Evolutionary conservation across 108 stramenopile genomes (phyloP).

Genomic region (Cyclotella baltica): DNA sequence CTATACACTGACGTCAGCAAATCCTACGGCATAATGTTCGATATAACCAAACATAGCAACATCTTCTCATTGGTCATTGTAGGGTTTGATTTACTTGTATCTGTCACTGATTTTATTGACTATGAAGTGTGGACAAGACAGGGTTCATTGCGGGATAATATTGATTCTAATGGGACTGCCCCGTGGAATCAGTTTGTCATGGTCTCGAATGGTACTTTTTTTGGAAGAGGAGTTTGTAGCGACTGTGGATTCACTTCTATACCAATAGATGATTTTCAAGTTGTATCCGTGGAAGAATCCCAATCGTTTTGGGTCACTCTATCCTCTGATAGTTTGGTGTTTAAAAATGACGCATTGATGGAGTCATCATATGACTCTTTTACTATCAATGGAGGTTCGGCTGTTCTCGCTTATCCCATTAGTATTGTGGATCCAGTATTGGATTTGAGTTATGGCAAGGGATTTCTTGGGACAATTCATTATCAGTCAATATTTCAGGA

Average conservation of each 20-base stretch:
- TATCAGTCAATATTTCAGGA: conserved; percentile 10
- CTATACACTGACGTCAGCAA: not conserved
- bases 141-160: not conserved
- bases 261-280: not conserved
- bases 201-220: not conserved
- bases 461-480: not conserved
- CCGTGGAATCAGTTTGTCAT: not conserved
- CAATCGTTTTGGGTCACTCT: conserved; percentile 13
- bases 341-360: not conserved
- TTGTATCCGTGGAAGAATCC: not conserved
- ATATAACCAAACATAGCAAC: not conserved
- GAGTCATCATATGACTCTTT: not conserved
- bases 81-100: not conserved
- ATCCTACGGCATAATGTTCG: conserved; percentile 1
- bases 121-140: conserved; percentile 1
- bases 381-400: not conserved
- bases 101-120: not conserved
- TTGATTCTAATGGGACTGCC: not conserved
- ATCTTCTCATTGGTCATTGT: not conserved
- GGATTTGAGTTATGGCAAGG: conserved; percentile 1
- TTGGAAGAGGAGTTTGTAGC: conserved; percentile 1
- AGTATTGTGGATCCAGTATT: not conserved
- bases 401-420: not conserved
- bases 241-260: conserved; percentile 2
- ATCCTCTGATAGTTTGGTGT: not conserved